Base-by-base conservation (phyloP, 352 stramenopile genomes). In the Lagenidium sp. region DNA sequence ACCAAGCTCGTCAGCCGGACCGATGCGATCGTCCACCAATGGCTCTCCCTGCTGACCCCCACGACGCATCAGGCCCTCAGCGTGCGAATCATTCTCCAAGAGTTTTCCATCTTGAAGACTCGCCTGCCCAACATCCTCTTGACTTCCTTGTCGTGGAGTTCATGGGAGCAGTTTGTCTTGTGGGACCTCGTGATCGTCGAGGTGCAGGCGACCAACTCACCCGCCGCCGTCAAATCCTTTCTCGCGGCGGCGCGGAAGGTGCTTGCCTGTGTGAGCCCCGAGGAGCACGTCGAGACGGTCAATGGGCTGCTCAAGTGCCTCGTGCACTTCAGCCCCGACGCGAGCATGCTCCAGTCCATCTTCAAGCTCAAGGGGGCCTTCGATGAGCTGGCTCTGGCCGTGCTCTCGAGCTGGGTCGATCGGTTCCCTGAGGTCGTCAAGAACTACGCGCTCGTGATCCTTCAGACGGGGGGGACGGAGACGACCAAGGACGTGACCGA, bases 141-240 rank as follows among this genome's bases (percentile, higher is more conserved):
- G 5, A 77, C 77, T 21, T 92, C 80, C 13, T 55, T 92, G 11
- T 56, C 82, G 40, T 92, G 80, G 80, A 88, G 55, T 12, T 89
- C 80, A 15, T 92, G 77, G 77, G 77, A 92, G 40, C 80, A 92
- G 51, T 84, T 72, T 34, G 68, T 66, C 1, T 60, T 88, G 45
- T 92, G 80, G 80, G 80, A 92, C 50, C 59, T 92, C 12, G 65
- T 90, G 5, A 45, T 86, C 0, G 60, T 68, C 0, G 80, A 92
- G 43, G 65, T 81, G 6, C 73, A 87, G 36, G 45, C 65, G 11
- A 58, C 66, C 6, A 60, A 80, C 22, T 29, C 50, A 1, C 25
- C 48, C 2, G 26, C 46, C 6, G 54, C 47, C 4, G 51, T 60
- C 26, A 85, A 75, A 44, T 54, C 63, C 23, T 62, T 88, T 23